Base-by-base conservation (phyloP, 768 basidiomycete genomes). In the Mycena latifolia region DNA sequence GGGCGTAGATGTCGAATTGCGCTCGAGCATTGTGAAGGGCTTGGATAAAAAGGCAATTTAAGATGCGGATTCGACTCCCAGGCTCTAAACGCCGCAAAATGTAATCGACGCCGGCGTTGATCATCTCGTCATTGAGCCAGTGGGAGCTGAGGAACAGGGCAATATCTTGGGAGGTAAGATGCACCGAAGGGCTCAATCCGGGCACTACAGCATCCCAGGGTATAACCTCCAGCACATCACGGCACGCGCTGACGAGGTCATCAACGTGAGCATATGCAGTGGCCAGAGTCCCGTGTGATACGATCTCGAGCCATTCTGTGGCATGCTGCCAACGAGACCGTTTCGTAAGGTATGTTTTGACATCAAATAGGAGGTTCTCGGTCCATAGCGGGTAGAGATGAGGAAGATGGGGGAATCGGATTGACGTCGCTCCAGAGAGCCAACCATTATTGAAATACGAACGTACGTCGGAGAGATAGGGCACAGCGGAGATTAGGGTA, bases 101-200 rank as follows among this genome's bases (percentile, higher is more conserved):
- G 28, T 52, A 60, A 48, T 62, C 52, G 1, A 20, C 12, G 7
- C 61, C 61, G 3, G 61, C 31, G n/a, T 62, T 62, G 43, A 62
- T 53, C 61, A 62, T 62, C 17, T 62, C 61, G 33, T 62, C 61
- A 15, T 62, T 55, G 8, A 62, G 52, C 61, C 61, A 62, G 5
- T 25, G 31, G 4, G 22, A 11, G 25, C 61, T 37, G 29, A 55
- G 61, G 25, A 62, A 62, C 0, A 37, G 31, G 20, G 61, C 45
- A 3, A 62, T 24, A 35, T 55, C 53, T 17, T 24, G 24, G 4
- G 52, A 33, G 8, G 52, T 62, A 3, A 62, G 61, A 46, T 48
- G 61, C 1, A 62, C 25, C 1, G 60, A 15, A 18, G 39, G 51
- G 11, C 39, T 61, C 29, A 61, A 25, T 24, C 60, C 60, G 8